Conservation (phyloP, 139 green algal species). For the Penium margaritaceum region DNA sequence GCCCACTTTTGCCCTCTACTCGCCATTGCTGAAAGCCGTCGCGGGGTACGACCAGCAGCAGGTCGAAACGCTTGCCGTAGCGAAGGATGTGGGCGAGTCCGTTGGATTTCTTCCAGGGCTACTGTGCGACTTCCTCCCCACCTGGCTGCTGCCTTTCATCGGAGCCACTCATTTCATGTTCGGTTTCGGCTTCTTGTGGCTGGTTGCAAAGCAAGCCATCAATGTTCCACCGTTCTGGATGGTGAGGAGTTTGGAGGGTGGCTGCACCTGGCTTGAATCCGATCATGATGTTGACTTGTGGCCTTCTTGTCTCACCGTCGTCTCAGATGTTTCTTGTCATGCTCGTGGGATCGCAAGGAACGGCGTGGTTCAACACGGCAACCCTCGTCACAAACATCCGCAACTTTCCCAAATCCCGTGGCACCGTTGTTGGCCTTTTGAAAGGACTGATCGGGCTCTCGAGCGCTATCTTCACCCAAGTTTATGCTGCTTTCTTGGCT, state of each 20-base stretch:
- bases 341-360: conserved; percentile 11
- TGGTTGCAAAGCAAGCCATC: neutral
- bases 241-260: neutral
- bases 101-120: conserved; percentile 23
- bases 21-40: conserved; percentile 18
- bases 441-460: conserved; percentile 58
- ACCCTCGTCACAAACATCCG: conserved; percentile 63
- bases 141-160: conserved; percentile 10
- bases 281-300: neutral
- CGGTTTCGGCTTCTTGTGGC: conserved; percentile 4
- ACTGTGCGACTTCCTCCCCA: conserved; percentile 10
- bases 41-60: conserved; percentile 24
- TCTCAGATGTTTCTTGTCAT: conserved; percentile 18
- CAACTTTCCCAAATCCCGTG: conserved; percentile 71
- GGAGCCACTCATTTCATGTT: conserved; percentile 2
- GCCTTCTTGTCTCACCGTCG: neutral
- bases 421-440: conserved; percentile 69
- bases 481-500: conserved; percentile 14
- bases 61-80: conserved; percentile 16
- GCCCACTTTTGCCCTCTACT: conserved; percentile 35
- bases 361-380: conserved; percentile 63
- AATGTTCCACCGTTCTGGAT: conserved; percentile 1
- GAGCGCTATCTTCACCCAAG: conserved; percentile 27
- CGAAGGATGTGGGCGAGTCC: conserved; percentile 38
- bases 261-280: neutral